phyloP scores from a whole-genome alignment of 805 yeast genomes.

The Wickerhamiella cacticola region DNA sequence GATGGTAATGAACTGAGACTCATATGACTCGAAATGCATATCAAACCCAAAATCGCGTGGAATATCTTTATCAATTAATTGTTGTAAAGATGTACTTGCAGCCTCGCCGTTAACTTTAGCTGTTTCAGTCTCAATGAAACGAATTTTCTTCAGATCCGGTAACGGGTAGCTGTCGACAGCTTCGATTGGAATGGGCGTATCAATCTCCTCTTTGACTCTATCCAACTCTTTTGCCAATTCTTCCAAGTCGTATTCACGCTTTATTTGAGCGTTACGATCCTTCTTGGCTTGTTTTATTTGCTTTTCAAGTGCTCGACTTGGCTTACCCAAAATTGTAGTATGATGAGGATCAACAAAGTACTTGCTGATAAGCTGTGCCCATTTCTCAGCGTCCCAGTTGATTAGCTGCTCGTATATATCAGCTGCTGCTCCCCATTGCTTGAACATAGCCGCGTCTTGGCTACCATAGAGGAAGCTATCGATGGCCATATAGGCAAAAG shows the following conservation, averaged over 20 bases:
- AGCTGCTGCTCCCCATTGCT: slow-evolving; percentile 42
- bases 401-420: slow-evolving; percentile 47
- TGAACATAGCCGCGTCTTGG: slow-evolving; percentile 44
- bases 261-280: slow-evolving; percentile 39
- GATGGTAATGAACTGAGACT: slow-evolving; percentile 67
- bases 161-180: slow-evolving; percentile 49
- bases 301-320: slow-evolving; percentile 52
- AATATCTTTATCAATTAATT: slow-evolving; percentile 16
- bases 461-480: slow-evolving; percentile 73
- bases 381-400: slow-evolving; percentile 51
- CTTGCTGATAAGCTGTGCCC: slow-evolving; percentile 46
- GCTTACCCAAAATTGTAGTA: slow-evolving; percentile 57
- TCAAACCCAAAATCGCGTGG: slow-evolving; percentile 38
- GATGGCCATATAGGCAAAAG: slow-evolving; percentile 55
- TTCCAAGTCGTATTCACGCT: slow-evolving; percentile 41
- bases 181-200: slow-evolving; percentile 61
- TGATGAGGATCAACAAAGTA: slow-evolving; percentile 51
- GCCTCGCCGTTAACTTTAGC: slow-evolving; percentile 46
- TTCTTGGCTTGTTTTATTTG: slow-evolving; percentile 40
- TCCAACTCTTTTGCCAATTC: slow-evolving; percentile 41
- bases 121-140: slow-evolving; percentile 47
- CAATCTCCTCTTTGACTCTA: slow-evolving; percentile 54
- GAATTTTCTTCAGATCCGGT: slow-evolving; percentile 64
- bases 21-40: slow-evolving; percentile 65
- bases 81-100: slow-evolving; percentile 19